Evolutionary conservation across 331 rosid species (phyloP), one percentile per base, ranked within the genome.

Genomic region (Saraca asoca): DNA sequence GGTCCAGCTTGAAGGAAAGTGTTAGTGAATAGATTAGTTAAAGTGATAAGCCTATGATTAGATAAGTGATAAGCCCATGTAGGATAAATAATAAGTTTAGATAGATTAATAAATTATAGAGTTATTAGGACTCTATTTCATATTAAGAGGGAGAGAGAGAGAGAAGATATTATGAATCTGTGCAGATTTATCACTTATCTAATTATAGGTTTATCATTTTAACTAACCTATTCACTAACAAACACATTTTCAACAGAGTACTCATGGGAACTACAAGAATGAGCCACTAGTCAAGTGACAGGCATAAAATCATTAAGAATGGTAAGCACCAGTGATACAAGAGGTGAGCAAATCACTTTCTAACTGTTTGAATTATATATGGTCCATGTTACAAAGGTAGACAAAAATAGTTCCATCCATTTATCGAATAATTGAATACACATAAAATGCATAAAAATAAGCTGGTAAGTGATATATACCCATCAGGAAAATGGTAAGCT

Each of bases 401-500:
- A 48, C 18, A 48, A 5, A 15, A 61, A 34, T 41, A 55, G 54
- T 38, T 48, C 49, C 15, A 29, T 70, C n/a, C 12, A 15, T 14
- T 44, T 33, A 34, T 24, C 39, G 43, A 68, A 13, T 37, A 24
- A 34, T 24, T 39, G 37, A 68, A 33, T 8, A 58, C 10, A 44
- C 48, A 61, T 14, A 29, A 52, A 37, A 58, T 12, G 16, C 24
- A 64, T 29, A 4, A 50, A 39, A 1, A n/a, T 6, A 16, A 59
- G 58, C 13, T 55, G 12, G 39, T 9, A 43, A 41, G 41, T 42
- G 37, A 49, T 74, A 73, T 74, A 73, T 79, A 90, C 95, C 95
- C 95, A 74, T 87, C 88, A 65, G 85, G 65, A 69, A 90, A 90
- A 83, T 90, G 91, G 85, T 87, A 85, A 60, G 90, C 87, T 78